Base-by-base conservation (phyloP, 1,139 yeast species). In the Lodderomyces parapsilosis region DNA sequence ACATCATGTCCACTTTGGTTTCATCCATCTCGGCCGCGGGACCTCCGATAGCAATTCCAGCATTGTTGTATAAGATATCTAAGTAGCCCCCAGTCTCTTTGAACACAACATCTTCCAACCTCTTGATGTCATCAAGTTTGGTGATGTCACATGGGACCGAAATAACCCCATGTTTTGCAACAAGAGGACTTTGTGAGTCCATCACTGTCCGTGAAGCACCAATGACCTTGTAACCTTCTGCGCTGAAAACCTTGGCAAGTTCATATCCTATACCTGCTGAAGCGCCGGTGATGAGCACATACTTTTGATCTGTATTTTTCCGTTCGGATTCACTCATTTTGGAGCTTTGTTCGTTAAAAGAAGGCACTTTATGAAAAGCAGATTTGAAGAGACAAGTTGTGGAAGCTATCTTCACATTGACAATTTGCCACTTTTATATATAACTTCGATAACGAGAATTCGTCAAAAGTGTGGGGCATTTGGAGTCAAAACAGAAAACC, bases 281-380 rank as follows among this genome's bases (percentile, higher is more conserved):
- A 1, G 74, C 71, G 1, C 75, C 76, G 1, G 71, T 60, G 17
- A 70, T 55, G 4, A 70, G 55, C 4, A 74, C 76, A 50, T 56
- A 50, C 36, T 50, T 49, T 30, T n/a, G n/a, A n/a, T n/a, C n/a
- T n/a, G n/a, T n/a, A n/a, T n/a, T n/a, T n/a, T n/a, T n/a, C n/a
- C n/a, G n/a, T n/a, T n/a, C n/a, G n/a, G n/a, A n/a, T n/a, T n/a
- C n/a, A n/a, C n/a, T n/a, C n/a, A n/a, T n/a, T n/a, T n/a, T n/a
- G n/a, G n/a, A 2, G 94, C 89, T 47, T 70, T 69, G 35, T 30
- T 63, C 51, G 23, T 53, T 48, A 15, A 52, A 54, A 39, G 68
- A 57, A 1, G 68, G 66, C n/a, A n/a, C n/a, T n/a, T n/a, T n/a
- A n/a, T n/a, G n/a, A n/a, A n/a, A n/a, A n/a, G n/a, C n/a, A n/a